These are phyloP conservation scores for Colletotrichum destructivum DNA, from an alignment of 2,329 filamentous ascomycete genomes.

Conservation along the genomic window DNA sequence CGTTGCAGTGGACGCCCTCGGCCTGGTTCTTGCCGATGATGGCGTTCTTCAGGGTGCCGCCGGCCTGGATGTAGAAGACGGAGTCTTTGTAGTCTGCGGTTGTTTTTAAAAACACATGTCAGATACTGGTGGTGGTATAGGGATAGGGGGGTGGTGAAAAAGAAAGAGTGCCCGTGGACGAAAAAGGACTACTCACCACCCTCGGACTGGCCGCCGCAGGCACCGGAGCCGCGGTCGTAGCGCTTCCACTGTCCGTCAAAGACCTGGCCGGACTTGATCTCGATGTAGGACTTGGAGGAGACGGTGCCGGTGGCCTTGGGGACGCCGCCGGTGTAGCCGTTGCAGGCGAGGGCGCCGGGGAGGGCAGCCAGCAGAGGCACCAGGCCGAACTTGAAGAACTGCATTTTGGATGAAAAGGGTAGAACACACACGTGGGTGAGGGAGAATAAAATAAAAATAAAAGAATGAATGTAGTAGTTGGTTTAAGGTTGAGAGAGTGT, in stretches of 20 bases:
- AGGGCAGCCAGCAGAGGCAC: slow-evolving; percentile 46
- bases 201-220: slow-evolving; percentile 60
- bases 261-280: slow-evolving; percentile 49
- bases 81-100: slow-evolving; percentile 57
- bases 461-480: slow-evolving; percentile 29
- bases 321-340: slow-evolving; percentile 51
- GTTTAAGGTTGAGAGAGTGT: slow-evolving; percentile 29
- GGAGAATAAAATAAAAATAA: neutral
- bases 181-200: slow-evolving; percentile 48
- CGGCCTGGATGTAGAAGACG: slow-evolving; percentile 58
- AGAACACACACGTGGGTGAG: neutral
- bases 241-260: slow-evolving; percentile 54
- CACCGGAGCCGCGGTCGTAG: slow-evolving; percentile 57
- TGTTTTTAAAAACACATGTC: neutral
- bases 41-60: slow-evolving; percentile 62
- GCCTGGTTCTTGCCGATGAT: slow-evolving; percentile 58
- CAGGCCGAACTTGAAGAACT: slow-evolving; percentile 43
- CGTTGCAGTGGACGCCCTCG: slow-evolving; percentile 63
- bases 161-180: no score
- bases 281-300: slow-evolving; percentile 45
- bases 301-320: slow-evolving; percentile 48
- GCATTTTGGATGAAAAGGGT: slow-evolving; percentile 19
- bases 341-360: slow-evolving; percentile 49
- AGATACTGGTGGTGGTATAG: neutral
- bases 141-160: accelerated